Conservation (phyloP, 164 flowering plant genomes). For the Aristolochia contorta region DNA sequence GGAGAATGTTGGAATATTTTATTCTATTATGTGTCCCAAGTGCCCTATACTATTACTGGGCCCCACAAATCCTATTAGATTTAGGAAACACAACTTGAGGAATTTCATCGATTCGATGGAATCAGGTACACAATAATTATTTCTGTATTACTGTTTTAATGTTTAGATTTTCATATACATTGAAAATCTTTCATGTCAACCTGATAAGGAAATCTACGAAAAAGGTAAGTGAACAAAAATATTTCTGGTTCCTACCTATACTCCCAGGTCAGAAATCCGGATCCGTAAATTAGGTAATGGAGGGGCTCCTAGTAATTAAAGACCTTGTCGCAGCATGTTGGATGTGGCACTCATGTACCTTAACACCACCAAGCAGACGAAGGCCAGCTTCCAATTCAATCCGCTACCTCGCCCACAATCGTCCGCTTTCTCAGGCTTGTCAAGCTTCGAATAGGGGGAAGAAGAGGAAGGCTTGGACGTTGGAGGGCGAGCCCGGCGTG, state of each 20-base stretch:
- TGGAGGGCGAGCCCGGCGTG: not conserved
- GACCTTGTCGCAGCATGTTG: conserved; percentile 93
- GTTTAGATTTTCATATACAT: no score
- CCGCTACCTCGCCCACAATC: conserved; percentile 23
- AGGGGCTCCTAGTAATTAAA: conserved; percentile 99
- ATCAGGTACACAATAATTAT: no score
- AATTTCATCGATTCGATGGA: no score
- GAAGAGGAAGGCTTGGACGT: not conserved
- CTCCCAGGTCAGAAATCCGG: conserved; percentile 98
- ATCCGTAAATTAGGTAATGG: conserved; percentile 74
- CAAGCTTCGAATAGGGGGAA: conserved; percentile 41
- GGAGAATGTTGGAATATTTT: no score
- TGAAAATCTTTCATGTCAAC: no score
- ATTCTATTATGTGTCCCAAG: no score
- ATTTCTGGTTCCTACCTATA: conserved; percentile 44
- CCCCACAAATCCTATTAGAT: no score
- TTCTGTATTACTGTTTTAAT: no score
- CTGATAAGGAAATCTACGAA: no score
- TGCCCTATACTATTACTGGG: no score
- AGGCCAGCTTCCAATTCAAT: conserved; percentile 50
- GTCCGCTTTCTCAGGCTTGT: conserved; percentile 34
- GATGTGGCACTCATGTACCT: conserved; percentile 95
- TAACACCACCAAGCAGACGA: conserved; percentile 45
- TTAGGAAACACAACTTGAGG: no score
- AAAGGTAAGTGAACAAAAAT: conserved; percentile 1